These are phyloP conservation scores for Pseudogymnoascus sp. DNA, from an alignment of 2,329 filamentous ascomycete species.

Conservation along the genomic window DNA sequence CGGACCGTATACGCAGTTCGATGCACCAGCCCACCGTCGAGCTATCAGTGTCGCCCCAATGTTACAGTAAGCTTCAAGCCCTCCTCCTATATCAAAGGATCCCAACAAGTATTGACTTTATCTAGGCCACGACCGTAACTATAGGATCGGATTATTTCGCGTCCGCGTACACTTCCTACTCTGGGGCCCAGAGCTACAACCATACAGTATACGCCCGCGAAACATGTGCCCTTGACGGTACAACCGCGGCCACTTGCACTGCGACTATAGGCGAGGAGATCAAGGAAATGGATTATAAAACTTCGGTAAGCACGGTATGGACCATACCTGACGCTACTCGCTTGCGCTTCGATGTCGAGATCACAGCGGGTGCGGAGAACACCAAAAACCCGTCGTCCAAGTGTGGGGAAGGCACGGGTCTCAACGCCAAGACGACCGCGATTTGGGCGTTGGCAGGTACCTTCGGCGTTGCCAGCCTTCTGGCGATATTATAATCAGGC, in stretches of 20 bases:
- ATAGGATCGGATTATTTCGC: neutral
- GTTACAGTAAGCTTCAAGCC: neutral
- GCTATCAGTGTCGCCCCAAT: neutral
- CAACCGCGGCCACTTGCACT: neutral
- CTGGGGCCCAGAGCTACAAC: neutral
- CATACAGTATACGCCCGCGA: neutral
- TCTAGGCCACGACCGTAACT: neutral
- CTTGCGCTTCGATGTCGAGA: neutral
- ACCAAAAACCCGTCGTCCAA: neutral
- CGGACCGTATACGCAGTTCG: neutral
- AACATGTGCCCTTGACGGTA: neutral
- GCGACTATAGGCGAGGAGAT: neutral
- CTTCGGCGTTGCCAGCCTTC: neutral
- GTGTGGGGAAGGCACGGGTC: neutral
- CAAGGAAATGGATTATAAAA: neutral
- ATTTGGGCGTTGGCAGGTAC: neutral
- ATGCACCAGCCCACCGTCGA: neutral
- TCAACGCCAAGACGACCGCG: neutral
- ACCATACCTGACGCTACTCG: neutral
- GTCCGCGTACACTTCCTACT: neutral
- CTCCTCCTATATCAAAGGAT: neutral
- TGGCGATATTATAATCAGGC: conserved; percentile 13
- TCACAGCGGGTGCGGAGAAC: neutral
- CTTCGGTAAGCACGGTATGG: neutral
- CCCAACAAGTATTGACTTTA: neutral